A percentile compares a stretch with the other conserved stretches of the same genome.
phyloP scores from a whole-genome alignment of 352 stramenopile genomes.

The Pythium brachiatum region DNA sequence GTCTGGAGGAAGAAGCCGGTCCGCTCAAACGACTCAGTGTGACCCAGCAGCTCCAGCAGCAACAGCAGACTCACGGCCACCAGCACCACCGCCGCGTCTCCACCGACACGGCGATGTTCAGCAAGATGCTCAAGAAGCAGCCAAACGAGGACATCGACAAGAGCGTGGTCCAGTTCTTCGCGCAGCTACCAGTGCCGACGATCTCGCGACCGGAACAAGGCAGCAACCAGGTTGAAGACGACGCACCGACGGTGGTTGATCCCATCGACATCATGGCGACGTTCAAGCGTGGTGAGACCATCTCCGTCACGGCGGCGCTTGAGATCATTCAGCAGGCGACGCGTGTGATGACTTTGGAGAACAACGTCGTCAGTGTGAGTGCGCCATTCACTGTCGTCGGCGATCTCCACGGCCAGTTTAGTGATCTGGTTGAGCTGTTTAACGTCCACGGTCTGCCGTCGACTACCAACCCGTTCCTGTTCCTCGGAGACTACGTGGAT shows the following conservation, averaged over 20 bases:
- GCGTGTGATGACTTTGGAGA: conserved; percentile 42
- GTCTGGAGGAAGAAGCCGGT: conserved; percentile 39
- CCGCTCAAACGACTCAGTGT: conserved; percentile 49
- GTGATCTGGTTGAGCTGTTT: conserved; percentile 85
- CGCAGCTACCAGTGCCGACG: conserved; percentile 42
- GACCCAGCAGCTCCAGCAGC: conserved; percentile 34
- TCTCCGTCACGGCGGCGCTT: conserved; percentile 47
- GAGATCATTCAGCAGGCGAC: conserved; percentile 59
- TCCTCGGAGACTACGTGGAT: conserved; percentile 85
- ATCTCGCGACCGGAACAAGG: conserved; percentile 29
- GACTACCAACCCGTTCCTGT: conserved; percentile 91
- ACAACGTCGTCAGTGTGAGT: conserved; percentile 16
- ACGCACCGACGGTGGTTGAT: conserved; percentile 32
- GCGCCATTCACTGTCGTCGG: conserved; percentile 31
- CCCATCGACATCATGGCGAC: conserved; percentile 33
- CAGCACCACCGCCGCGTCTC: conserved; percentile 68
- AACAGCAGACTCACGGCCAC: conserved; percentile 17
- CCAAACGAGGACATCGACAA: conserved; percentile 52
- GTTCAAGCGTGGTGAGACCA: conserved; percentile 41
- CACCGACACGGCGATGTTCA: conserved; percentile 71
- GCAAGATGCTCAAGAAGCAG: conserved; percentile 53
- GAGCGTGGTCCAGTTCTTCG: conserved; percentile 59
- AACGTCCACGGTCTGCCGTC: conserved; percentile 27
- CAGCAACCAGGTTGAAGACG: conserved; percentile 37
- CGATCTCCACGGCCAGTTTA: conserved; percentile 96